Percentiles rank a stretch among this genome's conserved stretches.
phyloP scores from a whole-genome alignment of 108 stramenopile species.

The Thalassiosira profunda region DNA sequence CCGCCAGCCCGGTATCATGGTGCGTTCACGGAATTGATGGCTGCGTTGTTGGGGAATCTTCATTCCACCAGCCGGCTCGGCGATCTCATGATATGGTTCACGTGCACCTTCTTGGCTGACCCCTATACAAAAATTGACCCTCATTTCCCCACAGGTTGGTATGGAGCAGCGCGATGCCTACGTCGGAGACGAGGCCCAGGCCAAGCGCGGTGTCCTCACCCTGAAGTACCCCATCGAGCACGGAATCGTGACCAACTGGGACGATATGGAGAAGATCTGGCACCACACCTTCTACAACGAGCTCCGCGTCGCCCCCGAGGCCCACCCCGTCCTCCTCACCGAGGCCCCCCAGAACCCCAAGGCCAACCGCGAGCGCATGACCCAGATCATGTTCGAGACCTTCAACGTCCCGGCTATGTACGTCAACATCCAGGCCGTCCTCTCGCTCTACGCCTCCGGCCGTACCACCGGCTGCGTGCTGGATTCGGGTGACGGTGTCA shows the following conservation, averaged over 20 bases:
- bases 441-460: conserved; percentile 94
- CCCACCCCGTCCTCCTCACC: conserved; percentile 99
- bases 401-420: conserved; percentile 99
- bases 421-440: conserved; percentile 99
- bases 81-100: background rate
- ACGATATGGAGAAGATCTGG: conserved; percentile 99
- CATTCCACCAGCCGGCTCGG: background rate
- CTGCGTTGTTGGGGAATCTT: background rate
- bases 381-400: conserved; percentile 99
- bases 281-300: conserved; percentile 99
- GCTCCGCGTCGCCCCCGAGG: conserved; percentile 96
- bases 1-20: conserved; percentile 98
- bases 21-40: conserved; percentile 43
- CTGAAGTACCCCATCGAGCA: conserved; percentile 99
- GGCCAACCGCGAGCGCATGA: conserved; percentile 99
- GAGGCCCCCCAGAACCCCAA: conserved; percentile 99
- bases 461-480: conserved; percentile 97
- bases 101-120: background rate
- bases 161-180: conserved; percentile 99
- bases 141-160: conserved; percentile 89
- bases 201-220: conserved; percentile 98
- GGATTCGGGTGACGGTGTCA: conserved; percentile 94
- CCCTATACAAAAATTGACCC: background rate
- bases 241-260: conserved; percentile 99
- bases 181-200: conserved; percentile 99